These are phyloP conservation scores for Penicillium occitanis DNA, from an alignment of 2,329 filamentous ascomycete species.

Conservation along the genomic window DNA sequence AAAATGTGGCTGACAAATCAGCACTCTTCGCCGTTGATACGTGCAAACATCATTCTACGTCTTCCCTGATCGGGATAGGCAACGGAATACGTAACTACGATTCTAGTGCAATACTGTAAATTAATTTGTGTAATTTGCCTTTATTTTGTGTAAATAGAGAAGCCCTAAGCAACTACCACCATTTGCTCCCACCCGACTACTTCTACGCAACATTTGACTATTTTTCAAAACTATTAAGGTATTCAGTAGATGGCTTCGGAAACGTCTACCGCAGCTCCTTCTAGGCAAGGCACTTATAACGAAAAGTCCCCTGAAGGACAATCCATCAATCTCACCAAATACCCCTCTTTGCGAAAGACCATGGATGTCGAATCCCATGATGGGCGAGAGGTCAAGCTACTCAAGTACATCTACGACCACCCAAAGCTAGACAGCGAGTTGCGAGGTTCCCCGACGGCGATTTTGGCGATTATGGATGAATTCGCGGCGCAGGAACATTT, in stretches of 20 bases:
- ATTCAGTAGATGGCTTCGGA: not conserved
- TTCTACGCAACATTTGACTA: not conserved
- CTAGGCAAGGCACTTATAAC: not conserved
- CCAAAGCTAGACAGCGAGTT: conserved; percentile 57
- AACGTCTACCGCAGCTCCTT: not conserved
- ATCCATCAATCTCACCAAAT: conserved; percentile 2
- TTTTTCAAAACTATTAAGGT: not conserved
- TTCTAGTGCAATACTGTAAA: not conserved
- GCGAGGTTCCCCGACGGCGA: conserved; percentile 58
- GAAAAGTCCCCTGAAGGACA: not conserved
- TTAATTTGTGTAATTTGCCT: not conserved
- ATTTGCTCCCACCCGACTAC: not conserved
- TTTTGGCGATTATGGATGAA: conserved; percentile 67
- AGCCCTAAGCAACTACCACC: not conserved
- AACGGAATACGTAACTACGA: not conserved
- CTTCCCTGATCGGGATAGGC: not conserved
- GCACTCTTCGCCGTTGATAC: not conserved
- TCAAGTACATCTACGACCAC: conserved; percentile 63
- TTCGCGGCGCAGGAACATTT: conserved; percentile 63
- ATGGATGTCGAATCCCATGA: conserved; percentile 10
- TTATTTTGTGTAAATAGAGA: not conserved
- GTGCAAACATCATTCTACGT: not conserved
- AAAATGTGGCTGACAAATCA: not conserved
- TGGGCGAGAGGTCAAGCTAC: conserved; percentile 39
- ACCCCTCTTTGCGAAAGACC: conserved; percentile 4